Conservation (phyloP, 805 yeast genomes). For the Pichia scutulata region DNA sequence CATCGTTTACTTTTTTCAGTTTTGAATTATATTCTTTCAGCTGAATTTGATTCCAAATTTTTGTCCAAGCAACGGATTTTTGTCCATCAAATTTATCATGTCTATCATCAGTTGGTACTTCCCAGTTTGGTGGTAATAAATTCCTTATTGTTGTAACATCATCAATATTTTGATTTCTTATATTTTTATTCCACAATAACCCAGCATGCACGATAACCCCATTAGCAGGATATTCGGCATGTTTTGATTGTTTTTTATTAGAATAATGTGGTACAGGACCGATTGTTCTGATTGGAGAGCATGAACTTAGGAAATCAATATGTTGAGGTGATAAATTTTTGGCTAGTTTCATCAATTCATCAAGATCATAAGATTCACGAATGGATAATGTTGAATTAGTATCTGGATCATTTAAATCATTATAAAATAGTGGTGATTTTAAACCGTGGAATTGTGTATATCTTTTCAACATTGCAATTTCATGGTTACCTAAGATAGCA, state of each 20-base stretch:
- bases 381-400: constrained; percentile 3
- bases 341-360: constrained; percentile 39
- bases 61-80: constrained; percentile 28
- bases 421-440: constrained; percentile 15
- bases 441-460: constrained; percentile 56
- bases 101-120: constrained; percentile 42
- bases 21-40: constrained; percentile 6
- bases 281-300: constrained; percentile 56
- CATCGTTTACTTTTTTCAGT: constrained; percentile 4
- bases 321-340: constrained; percentile 52
- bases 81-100: constrained; percentile 22
- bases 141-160: constrained; percentile 66
- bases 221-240: constrained; percentile 20
- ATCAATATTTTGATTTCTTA: constrained; percentile 52
- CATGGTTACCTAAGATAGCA: constrained; percentile 89
- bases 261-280: constrained; percentile 49
- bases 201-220: constrained; percentile 82
- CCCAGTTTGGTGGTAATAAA: constrained; percentile 57
- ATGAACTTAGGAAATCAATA: constrained; percentile 47
- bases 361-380: constrained; percentile 26
- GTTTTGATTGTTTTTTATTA: constrained; percentile 21
- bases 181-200: constrained; percentile 49
- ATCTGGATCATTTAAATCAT: constrained; percentile 8
- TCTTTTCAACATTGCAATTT: constrained; percentile 56
- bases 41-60: constrained; percentile 26